Evolutionary conservation across 1,284 basidiomycete species (phyloP), one percentile per base, ranked within the genome.

Genomic region (Boletus semigastroideus): DNA sequence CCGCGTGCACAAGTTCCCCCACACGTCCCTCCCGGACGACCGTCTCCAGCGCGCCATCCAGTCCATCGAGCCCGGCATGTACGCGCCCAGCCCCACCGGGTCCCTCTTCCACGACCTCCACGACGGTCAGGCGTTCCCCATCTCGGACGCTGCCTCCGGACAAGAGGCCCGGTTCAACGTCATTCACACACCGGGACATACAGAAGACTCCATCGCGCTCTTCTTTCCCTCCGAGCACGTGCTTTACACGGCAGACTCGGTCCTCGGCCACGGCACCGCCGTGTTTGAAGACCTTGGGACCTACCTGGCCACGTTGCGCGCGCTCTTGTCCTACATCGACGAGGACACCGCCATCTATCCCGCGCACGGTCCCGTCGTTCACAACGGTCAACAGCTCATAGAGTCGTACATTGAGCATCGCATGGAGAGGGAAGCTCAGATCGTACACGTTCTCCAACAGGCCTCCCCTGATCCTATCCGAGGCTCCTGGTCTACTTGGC

Each of bases 151-250:
- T 11, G 27, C 46, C 11, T 5, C 54, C 39, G 25, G 19, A 3
- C n/a, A 13, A 33, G 47, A 54, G 6, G 55, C 61, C 51, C 44
- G 49, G 45, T 72, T 94, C 14, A 77, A 77, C 25, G 82, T 96
- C 16, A 60, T 98, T 1, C 87, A 92, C 64, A 89, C 93, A 0
- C 96, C 95, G 0, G 96, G 95, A 0, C 96, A 98, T 65, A 98
- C 95, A 0, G 65, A 76, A 34, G 95, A 98, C 69, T 95, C 92
- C 7, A 81, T 96, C 59, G 87, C 79, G 47, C 72, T 94, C 42
- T 75, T 84, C 56, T 72, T 91, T 46, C 76, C 79, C 39, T 70
- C 78, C 54, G 82, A 90, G 68, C 65, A 76, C 38, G 86, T 82
- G 1, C 76, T 95, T 22, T 90, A 96, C 72, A 95, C 93, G 0